These are phyloP conservation scores for Lentinula lateritia DNA, from an alignment of 768 basidiomycete genomes.

Conservation along the genomic window DNA sequence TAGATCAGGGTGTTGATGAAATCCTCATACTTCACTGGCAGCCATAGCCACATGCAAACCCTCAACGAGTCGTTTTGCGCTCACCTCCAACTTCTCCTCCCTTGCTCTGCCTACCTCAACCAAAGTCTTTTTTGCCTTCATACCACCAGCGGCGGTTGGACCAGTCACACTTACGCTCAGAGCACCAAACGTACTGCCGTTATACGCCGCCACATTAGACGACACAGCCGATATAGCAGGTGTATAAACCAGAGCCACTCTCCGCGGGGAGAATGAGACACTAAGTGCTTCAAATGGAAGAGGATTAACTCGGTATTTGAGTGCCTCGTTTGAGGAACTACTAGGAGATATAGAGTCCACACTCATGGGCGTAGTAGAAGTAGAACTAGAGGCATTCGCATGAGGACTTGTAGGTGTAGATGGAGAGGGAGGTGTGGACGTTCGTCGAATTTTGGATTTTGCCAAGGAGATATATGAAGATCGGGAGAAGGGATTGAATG, in stretches of 20 bases:
- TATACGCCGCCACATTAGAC: conserved; percentile 1
- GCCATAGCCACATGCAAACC: conserved; percentile 41
- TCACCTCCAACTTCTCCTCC: conserved; percentile 52
- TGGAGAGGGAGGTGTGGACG: not conserved
- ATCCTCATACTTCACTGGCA: not conserved
- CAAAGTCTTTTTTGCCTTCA: conserved; percentile 43
- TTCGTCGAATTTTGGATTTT: conserved; percentile 4
- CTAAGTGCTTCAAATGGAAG: conserved; percentile 33
- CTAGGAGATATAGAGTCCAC: not conserved
- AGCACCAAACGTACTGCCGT: conserved; percentile 5
- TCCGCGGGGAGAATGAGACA: conserved; percentile 37
- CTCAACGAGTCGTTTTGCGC: conserved; percentile 46
- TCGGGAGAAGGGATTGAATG: conserved; percentile 4
- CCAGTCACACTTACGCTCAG: conserved; percentile 2
- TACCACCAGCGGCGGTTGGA: conserved; percentile 1
- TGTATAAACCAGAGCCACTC: conserved; percentile 32
- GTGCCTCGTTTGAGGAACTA: not conserved
- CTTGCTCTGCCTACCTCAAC: conserved; percentile 44
- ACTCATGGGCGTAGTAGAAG: not conserved
- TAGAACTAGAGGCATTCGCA: not conserved
- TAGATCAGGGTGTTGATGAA: not conserved
- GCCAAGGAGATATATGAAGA: conserved; percentile 5
- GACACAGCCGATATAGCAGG: conserved; percentile 1
- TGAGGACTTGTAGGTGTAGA: not conserved
- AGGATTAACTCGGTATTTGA: conserved; percentile 12